phyloP scores from a whole-genome alignment of 2,329 filamentous ascomycete species.

The Graphilbum fragrans region DNA sequence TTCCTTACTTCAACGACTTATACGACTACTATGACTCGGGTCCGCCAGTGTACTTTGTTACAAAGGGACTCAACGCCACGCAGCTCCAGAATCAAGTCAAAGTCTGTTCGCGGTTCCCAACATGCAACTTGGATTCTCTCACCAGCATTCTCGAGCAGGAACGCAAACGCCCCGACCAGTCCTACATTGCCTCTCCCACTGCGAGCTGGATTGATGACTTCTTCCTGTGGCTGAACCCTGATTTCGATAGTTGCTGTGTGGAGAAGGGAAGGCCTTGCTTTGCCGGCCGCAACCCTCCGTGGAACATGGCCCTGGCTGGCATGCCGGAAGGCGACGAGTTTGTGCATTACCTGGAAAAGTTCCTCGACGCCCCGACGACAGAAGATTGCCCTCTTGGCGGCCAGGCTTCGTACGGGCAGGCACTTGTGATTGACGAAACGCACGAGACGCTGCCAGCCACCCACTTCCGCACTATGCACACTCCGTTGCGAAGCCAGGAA shows the following conservation, averaged over 20 bases:
- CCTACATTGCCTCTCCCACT: conserved; percentile 76
- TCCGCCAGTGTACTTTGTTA: conserved; percentile 93
- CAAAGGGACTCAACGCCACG: conserved; percentile 68
- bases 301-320: conserved; percentile 80
- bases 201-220: conserved; percentile 98
- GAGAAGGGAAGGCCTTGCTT: conserved; percentile 68
- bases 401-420: conserved; percentile 73
- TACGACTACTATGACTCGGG: conserved; percentile 86
- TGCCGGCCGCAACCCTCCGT: conserved; percentile 59
- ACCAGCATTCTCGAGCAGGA: conserved; percentile 90
- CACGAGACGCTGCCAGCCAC: conserved; percentile 61
- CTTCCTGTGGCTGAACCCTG: conserved; percentile 90
- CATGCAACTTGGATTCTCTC: conserved; percentile 72
- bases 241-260: conserved; percentile 60
- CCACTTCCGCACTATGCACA: conserved; percentile 87
- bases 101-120: conserved; percentile 82
- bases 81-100: conserved; percentile 66
- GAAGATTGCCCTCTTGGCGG: conserved; percentile 81
- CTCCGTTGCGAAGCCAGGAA: conserved; percentile 71
- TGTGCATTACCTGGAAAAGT: conserved; percentile 70
- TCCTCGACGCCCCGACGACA: conserved; percentile 68
- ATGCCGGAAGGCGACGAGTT: conserved; percentile 96
- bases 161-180: conserved; percentile 75
- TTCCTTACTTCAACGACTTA: conserved; percentile 91
- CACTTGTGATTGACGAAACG: conserved; percentile 65